phyloP scores from a whole-genome alignment of 2,329 filamentous ascomycete species.

The Trichoderma atrobrunneum region DNA sequence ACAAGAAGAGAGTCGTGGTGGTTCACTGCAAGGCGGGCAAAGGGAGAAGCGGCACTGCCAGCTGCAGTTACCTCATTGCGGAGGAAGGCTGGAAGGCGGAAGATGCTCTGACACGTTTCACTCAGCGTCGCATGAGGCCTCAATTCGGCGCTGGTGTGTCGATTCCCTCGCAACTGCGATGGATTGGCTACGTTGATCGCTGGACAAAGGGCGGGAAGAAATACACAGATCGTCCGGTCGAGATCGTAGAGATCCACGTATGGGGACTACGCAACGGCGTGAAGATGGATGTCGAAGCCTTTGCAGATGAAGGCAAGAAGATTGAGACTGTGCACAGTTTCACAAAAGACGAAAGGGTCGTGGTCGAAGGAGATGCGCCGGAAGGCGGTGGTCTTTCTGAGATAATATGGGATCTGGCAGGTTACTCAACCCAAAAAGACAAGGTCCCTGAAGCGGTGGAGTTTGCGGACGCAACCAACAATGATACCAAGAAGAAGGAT shows the following conservation, averaged over 20 bases:
- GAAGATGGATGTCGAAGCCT: slow-evolving; percentile 82
- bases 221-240: slow-evolving; percentile 79
- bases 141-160: slow-evolving; percentile 86
- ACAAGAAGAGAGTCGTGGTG: slow-evolving; percentile 66
- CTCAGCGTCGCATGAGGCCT: slow-evolving; percentile 81
- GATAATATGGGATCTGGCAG: slow-evolving; percentile 54
- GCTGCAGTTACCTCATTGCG: slow-evolving; percentile 85
- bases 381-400: slow-evolving; percentile 49
- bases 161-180: slow-evolving; percentile 88
- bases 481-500: slow-evolving; percentile 7
- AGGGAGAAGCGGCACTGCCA: slow-evolving; percentile 83
- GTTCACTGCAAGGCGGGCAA: slow-evolving; percentile 98
- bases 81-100: slow-evolving; percentile 65
- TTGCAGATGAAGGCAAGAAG: slow-evolving; percentile 80
- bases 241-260: slow-evolving; percentile 83
- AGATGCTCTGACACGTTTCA: slow-evolving; percentile 59
- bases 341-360: slow-evolving; percentile 64
- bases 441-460: slow-evolving; percentile 39
- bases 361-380: slow-evolving; percentile 59
- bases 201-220: slow-evolving; percentile 74
- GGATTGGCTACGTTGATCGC: slow-evolving; percentile 82
- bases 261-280: slow-evolving; percentile 88
- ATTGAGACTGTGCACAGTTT: slow-evolving; percentile 86
- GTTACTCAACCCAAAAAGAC: slow-evolving; percentile 32
- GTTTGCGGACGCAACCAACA: slow-evolving; percentile 32